Percentiles rank a stretch among this genome's conserved stretches.
These are phyloP conservation scores for Biancaea sappan DNA, from an alignment of 306 rosid genomes.

Conservation along the genomic window DNA sequence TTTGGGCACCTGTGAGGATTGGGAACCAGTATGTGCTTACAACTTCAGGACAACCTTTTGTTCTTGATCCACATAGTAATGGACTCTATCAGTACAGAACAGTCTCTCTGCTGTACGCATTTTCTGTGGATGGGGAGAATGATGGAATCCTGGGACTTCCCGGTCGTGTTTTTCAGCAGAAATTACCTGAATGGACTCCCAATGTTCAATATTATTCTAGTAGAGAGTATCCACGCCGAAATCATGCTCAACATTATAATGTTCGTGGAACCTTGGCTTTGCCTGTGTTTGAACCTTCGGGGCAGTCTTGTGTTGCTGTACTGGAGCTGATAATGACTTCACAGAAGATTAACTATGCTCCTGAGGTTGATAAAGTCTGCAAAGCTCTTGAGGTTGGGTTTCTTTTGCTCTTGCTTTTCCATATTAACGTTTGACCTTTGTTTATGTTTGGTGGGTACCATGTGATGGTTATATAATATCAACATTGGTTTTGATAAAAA, in stretches of 20 bases:
- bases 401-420: conserved; percentile 31
- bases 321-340: conserved; percentile 88
- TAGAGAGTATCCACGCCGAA: conserved; percentile 73
- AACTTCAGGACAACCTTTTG: conserved; percentile 90
- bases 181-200: conserved; percentile 90
- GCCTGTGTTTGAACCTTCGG: conserved; percentile 79
- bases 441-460: conserved; percentile 22
- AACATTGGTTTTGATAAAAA: not conserved
- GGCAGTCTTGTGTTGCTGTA: conserved; percentile 79
- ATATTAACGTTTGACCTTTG: conserved; percentile 2
- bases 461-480: not conserved
- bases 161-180: conserved; percentile 82
- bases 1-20: conserved; percentile 84
- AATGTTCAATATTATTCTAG: conserved; percentile 83
- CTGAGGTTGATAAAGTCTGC: conserved; percentile 85
- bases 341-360: conserved; percentile 75
- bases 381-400: conserved; percentile 91
- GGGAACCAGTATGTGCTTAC: conserved; percentile 63
- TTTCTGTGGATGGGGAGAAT: conserved; percentile 66
- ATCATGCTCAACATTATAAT: conserved; percentile 74
- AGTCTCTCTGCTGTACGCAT: conserved; percentile 60
- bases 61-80: conserved; percentile 63
- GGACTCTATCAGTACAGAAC: conserved; percentile 83
- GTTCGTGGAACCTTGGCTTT: conserved; percentile 86
- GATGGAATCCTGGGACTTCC: conserved; percentile 73